Base-by-base conservation (phyloP, 169 alveolate genomes). In the Cytauxzoon felis region DNA sequence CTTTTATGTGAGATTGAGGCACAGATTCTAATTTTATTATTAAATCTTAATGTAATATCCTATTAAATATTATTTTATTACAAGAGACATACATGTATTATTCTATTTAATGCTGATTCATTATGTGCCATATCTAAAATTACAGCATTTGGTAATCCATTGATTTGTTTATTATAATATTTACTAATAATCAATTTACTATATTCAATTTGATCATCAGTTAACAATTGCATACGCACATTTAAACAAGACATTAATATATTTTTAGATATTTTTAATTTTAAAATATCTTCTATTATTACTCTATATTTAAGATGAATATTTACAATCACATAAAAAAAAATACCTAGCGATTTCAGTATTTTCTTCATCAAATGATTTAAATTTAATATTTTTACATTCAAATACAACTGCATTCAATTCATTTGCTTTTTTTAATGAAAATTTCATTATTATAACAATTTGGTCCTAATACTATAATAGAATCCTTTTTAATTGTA, bases 111-210 rank as follows among this genome's bases (percentile, higher is more conserved):
- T 5, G 95, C 96, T 1, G 86, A 66, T 45, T 86, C 91, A 58
- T 93, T 93, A 60, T 93, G 97, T 5, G 91, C 92, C 6, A 91
- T 92, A 52, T 93, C 97, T 23, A 93, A 34, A 38, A 90, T 62
- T 34, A 90, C 92, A 0, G 69, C 82, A 27, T 9, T 27, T 3
- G 90, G 90, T 18, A 49, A 18, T 3, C 52, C 53, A 38, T 34
- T n/a, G 41, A 43, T 47, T 8, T 8, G 36, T 38, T 60, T 27
- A 53, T 41, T 58, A 43, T 50, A 41, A 6, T 18, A 1, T 18
- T 38, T 66, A 5, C 34, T 21, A 6, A 29, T 47, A 38, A 30
- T 41, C 16, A 49, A 43, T 36, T 61, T 58, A 23, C 60, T 49
- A 23, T 19, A 62, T 16, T 45, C 50, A 2, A 57, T 34, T 18